Percentiles rank a stretch among this genome's conserved stretches.
phyloP scores from a whole-genome alignment of 192 early-diverging fungal species.

The Coemansia aciculifera region DNA sequence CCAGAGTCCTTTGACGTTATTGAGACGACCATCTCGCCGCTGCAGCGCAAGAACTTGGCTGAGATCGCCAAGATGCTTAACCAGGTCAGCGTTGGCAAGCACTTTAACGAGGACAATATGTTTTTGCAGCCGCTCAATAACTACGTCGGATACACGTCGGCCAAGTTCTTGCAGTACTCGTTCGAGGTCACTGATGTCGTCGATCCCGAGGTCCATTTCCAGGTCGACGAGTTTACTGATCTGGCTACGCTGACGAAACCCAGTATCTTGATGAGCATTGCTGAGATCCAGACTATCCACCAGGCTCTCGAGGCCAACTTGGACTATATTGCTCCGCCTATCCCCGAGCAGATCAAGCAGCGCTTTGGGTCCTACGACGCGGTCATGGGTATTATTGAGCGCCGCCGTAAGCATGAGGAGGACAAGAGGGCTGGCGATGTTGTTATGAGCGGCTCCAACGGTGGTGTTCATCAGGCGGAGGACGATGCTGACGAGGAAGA shows the following conservation, averaged over 20 bases:
- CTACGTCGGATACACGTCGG: conserved; percentile 74
- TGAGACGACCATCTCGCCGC: conserved; percentile 76
- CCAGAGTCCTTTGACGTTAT: conserved; percentile 97
- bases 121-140: conserved; percentile 75
- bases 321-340: conserved; percentile 66
- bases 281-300: conserved; percentile 92
- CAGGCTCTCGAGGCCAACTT: conserved; percentile 77
- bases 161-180: conserved; percentile 84
- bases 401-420: conserved; percentile 46
- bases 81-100: conserved; percentile 88
- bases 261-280: conserved; percentile 83
- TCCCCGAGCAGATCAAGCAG: conserved; percentile 56
- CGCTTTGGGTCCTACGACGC: conserved; percentile 54
- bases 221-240: conserved; percentile 89
- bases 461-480: neutral
- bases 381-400: conserved; percentile 53
- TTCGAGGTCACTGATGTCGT: conserved; percentile 82
- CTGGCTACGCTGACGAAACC: conserved; percentile 77
- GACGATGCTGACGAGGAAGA: conserved; percentile 48
- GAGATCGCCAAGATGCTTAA: conserved; percentile 95
- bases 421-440: conserved; percentile 18
- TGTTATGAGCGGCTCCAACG: neutral
- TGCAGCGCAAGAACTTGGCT: conserved; percentile 95
- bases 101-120: conserved; percentile 71
- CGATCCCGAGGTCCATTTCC: conserved; percentile 86